Evolutionary conservation across 345 rosid genomes (phyloP), one percentile per base, ranked within the genome.

Genomic region (Lenwebbia sp.): DNA sequence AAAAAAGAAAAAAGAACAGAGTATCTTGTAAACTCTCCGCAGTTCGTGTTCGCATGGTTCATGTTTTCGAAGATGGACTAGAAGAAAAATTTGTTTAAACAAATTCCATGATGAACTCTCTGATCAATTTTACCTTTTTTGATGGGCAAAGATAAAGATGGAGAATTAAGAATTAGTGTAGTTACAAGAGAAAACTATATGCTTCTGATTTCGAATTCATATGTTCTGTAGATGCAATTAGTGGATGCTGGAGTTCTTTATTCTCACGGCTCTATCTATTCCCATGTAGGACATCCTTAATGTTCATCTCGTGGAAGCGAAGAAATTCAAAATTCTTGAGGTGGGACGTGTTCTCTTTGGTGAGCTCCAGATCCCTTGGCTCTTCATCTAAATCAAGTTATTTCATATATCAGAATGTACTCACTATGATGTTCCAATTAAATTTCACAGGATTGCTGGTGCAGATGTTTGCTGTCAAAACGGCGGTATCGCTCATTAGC

Each of bases 401-500:
- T 82, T 82, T 82, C 40, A 44, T 49, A 13, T 13, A 44, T 47
- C 7, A 51, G 40, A 47, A 13, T 49, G 13, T 82, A 49, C 52
- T 82, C 30, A 82, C 40, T 49, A 6, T 51, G 55, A 82, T 44
- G 23, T 37, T 70, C 47, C 47, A 81, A 78, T 58, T 57, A 41
- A 23, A 28, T 86, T 84, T 25, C 22, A 15, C 53, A 82, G 74
- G 83, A 41, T 82, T 88, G 33, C 54, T 91, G 56, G 87, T 93
- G 86, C 95, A 94, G 84, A 85, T 94, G 44, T 54, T 90, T 30
- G 86, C 88, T 21, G 85, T 91, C 57, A 65, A 86, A 54, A 91
- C 91, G 22, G 84, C 88, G n/a, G 86, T 83, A 58, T 92, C 93
- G 8, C 93, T 94, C 53, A 85, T 92, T 57, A 87, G 86, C 84